These are phyloP conservation scores for Serendipita sp. DNA, from an alignment of 1,284 basidiomycete species.

Conservation along the genomic window DNA sequence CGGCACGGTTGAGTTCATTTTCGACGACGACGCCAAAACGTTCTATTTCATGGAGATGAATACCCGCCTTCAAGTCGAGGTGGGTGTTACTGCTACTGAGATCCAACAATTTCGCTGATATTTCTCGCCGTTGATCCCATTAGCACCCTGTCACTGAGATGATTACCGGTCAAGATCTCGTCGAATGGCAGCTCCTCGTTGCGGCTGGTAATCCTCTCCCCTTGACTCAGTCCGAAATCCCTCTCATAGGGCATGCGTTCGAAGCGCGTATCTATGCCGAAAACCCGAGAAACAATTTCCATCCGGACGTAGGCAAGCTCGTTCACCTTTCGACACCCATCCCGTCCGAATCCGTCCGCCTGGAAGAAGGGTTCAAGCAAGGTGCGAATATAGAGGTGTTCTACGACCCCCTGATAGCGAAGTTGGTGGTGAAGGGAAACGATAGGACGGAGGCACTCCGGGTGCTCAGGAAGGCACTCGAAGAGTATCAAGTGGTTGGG, in stretches of 20 bases:
- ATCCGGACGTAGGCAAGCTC: constrained; percentile 79
- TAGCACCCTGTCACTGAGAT: constrained; percentile 88
- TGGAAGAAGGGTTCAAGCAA: constrained; percentile 82
- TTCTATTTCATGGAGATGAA: constrained; percentile 98
- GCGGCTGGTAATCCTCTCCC: constrained; percentile 81
- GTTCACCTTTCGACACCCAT: constrained; percentile 65
- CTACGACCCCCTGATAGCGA: constrained; percentile 92
- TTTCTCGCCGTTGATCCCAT: not conserved
- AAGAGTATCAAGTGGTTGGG: constrained; percentile 82
- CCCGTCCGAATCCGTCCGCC: constrained; percentile 54
- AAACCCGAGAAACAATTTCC: constrained; percentile 83
- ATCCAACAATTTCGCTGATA: not conserved
- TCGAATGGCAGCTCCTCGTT: constrained; percentile 89
- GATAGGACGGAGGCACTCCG: constrained; percentile 79
- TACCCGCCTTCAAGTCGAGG: constrained; percentile 80
- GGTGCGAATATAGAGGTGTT: constrained; percentile 83
- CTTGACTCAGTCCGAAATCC: constrained; percentile 60
- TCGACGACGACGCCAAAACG: constrained; percentile 70
- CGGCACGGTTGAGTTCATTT: constrained; percentile 88
- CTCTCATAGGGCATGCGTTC: constrained; percentile 81
- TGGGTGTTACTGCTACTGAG: constrained; percentile 13
- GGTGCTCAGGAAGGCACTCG: constrained; percentile 63
- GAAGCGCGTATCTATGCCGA: constrained; percentile 97
- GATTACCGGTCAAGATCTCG: constrained; percentile 84
- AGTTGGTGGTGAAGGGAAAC: constrained; percentile 79